A percentile compares a stretch with the other conserved stretches of the same genome.
These are phyloP conservation scores for Elaeis oleifera DNA, from an alignment of 202 grass and related monocot species.

Conservation along the genomic window DNA sequence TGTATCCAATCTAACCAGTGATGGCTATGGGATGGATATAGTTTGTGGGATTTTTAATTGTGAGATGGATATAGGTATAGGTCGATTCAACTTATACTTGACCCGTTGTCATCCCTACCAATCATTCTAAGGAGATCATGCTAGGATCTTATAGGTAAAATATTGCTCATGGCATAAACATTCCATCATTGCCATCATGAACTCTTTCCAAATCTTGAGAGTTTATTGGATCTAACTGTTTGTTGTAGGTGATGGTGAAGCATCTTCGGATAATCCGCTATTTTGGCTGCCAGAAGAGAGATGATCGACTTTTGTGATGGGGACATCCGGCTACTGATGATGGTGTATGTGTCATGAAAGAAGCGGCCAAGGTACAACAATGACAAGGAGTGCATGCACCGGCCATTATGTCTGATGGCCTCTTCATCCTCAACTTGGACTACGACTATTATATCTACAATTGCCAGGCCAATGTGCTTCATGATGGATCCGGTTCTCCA, in stretches of 20 bases:
- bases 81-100: too few species aligned
- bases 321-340: constrained; percentile 72
- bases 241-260: constrained; percentile 68
- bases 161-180: neutral
- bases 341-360: constrained; percentile 71
- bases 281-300: constrained; percentile 69
- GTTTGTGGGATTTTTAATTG: too few species aligned
- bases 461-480: constrained; percentile 76
- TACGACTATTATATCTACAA: constrained; percentile 96
- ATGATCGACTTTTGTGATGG: constrained; percentile 71
- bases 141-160: constrained; percentile 62
- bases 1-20: neutral
- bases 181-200: too few species aligned
- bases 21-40: too few species aligned
- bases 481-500: constrained; percentile 33
- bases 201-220: too few species aligned
- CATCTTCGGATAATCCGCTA: constrained; percentile 49
- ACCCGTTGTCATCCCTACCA: too few species aligned
- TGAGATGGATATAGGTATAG: too few species aligned
- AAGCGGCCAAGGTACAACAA: constrained; percentile 78
- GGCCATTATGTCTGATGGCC: constrained; percentile 66
- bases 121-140: constrained; percentile 36
- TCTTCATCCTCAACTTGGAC: constrained; percentile 91
- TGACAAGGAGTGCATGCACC: constrained; percentile 83
- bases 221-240: too few species aligned